A percentile compares a stretch with the other conserved stretches of the same genome.
Conservation (phyloP, 2,329 filamentous ascomycete species). For the Phialemonium atrogriseum region DNA sequence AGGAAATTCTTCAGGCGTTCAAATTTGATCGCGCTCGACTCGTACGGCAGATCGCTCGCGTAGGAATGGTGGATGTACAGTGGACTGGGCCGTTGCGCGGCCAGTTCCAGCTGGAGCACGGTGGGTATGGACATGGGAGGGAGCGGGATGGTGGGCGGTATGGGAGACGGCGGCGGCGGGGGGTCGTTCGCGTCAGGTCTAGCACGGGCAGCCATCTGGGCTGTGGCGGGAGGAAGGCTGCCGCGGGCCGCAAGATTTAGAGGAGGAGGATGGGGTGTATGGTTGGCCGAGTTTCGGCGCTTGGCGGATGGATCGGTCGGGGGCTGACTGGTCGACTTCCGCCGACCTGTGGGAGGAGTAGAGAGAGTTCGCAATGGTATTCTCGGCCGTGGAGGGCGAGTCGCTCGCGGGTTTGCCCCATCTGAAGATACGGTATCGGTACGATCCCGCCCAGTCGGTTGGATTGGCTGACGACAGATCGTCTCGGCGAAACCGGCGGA, state of each 20-base stretch:
- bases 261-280: constrained; percentile 31
- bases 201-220: constrained; percentile 9
- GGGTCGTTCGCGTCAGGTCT: constrained; percentile 17
- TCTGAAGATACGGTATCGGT: constrained; percentile 12
- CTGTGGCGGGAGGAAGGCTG: constrained; percentile 15
- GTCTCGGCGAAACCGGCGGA: constrained; percentile 28
- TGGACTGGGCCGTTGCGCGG: constrained; percentile 52
- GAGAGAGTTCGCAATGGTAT: constrained; percentile 34
- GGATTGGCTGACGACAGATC: constrained; percentile 20
- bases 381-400: constrained; percentile 21
- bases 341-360: constrained; percentile 41
- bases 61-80: constrained; percentile 57
- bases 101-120: constrained; percentile 56
- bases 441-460: constrained; percentile 6
- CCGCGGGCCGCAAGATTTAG: constrained; percentile 31
- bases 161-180: constrained; percentile 32
- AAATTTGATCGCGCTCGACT: constrained; percentile 86
- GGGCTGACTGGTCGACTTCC: constrained; percentile 22
- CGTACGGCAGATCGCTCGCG: constrained; percentile 62
- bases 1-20: constrained; percentile 87
- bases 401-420: constrained; percentile 17
- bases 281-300: constrained; percentile 43
- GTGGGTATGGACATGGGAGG: constrained; percentile 61
- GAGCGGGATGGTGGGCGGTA: constrained; percentile 48
- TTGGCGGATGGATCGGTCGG: constrained; percentile 22